Evolutionary conservation across 1,284 basidiomycete species (phyloP).

Genomic region (Rhodotorula sp.): DNA sequence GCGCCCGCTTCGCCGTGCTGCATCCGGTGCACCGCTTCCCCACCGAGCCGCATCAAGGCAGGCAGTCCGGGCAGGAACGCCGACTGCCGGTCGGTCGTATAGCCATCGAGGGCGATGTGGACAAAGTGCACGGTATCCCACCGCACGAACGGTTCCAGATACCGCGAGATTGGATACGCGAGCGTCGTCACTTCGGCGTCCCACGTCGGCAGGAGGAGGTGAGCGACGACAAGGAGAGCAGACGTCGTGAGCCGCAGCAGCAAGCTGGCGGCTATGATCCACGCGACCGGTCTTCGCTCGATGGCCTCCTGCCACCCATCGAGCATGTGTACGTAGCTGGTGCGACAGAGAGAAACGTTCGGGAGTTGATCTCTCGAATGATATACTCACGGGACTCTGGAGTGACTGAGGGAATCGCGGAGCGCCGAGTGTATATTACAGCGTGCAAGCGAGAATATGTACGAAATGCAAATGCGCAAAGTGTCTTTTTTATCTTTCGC

Average conservation of each 20-base stretch:
- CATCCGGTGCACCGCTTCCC: constrained; percentile 43
- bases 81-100: constrained; percentile 77
- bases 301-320: background rate
- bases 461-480: too few relatives aligned
- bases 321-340: background rate
- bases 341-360: too few relatives aligned
- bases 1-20: constrained; percentile 45
- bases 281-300: background rate
- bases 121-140: constrained; percentile 88
- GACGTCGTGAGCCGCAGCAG: constrained; percentile 1
- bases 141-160: constrained; percentile 49
- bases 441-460: too few relatives aligned
- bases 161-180: background rate
- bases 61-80: constrained; percentile 80
- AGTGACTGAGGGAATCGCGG: too few relatives aligned
- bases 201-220: constrained; percentile 18
- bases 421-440: too few relatives aligned
- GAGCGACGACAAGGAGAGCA: background rate
- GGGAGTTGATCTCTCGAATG: too few relatives aligned
- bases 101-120: constrained; percentile 61
- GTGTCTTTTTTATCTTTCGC: too few relatives aligned
- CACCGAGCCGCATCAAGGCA: constrained; percentile 55
- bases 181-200: constrained; percentile 16
- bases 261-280: background rate
- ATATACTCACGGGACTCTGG: too few relatives aligned